Evolutionary conservation across 805 yeast species (phyloP).

Genomic region (Torulaspora microellipsoides): DNA sequence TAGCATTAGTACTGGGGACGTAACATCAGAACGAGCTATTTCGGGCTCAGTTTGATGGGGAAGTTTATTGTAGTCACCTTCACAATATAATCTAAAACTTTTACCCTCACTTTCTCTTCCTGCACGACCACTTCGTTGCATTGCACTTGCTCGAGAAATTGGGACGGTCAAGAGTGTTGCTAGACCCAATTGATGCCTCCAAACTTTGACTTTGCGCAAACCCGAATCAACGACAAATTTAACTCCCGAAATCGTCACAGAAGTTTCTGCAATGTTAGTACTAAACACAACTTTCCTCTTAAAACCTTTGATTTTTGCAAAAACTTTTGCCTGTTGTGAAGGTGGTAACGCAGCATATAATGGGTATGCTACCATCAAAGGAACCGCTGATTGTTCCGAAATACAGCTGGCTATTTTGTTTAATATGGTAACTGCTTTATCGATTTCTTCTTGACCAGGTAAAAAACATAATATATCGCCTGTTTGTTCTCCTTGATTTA

Average conservation of each 20-base stretch:
- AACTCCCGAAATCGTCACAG: slow-evolving; percentile 93
- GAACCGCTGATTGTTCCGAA: slow-evolving; percentile 59
- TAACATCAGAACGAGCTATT: slow-evolving; percentile 78
- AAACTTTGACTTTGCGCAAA: slow-evolving; percentile 84
- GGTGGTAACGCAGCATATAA: slow-evolving; percentile 93
- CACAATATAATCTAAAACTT: slow-evolving; percentile 79
- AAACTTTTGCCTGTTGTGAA: slow-evolving; percentile 74
- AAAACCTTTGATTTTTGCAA: slow-evolving; percentile 56
- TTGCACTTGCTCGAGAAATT: slow-evolving; percentile 88
- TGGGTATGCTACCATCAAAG: slow-evolving; percentile 71
- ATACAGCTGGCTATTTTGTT: slow-evolving; percentile 57
- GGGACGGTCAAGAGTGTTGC: slow-evolving; percentile 92
- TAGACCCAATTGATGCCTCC: slow-evolving; percentile 89
- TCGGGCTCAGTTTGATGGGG: slow-evolving; percentile 89
- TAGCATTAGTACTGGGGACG: slow-evolving; percentile 77
- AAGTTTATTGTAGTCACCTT: slow-evolving; percentile 56
- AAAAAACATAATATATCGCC: slow-evolving; percentile 93
- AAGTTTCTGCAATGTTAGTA: slow-evolving; percentile 97
- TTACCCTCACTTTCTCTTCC: slow-evolving; percentile 96
- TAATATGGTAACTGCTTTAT: slow-evolving; percentile 65
- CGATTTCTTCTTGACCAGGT: slow-evolving; percentile 98
- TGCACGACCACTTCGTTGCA: slow-evolving; percentile 98
- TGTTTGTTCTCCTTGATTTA: slow-evolving; percentile 66
- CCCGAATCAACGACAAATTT: slow-evolving; percentile 92
- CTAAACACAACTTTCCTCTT: slow-evolving; percentile 84